phyloP scores from a whole-genome alignment of 805 yeast species.

The Wickerhamomyces rabaulensis region DNA sequence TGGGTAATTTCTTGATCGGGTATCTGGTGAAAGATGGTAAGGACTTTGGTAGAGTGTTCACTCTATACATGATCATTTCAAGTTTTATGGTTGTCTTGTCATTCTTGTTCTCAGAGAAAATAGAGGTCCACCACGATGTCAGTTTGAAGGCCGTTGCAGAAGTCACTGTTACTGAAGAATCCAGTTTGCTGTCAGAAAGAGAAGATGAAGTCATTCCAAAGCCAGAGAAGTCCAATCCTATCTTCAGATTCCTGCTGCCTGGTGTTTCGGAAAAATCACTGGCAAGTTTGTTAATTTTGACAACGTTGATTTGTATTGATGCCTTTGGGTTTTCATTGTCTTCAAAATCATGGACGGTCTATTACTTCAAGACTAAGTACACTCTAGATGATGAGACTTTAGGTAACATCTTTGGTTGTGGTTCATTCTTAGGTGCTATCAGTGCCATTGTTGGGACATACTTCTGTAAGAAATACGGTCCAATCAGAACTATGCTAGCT shows the following conservation, averaged over 20 bases:
- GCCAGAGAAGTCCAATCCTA: background rate
- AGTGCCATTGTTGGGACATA: slow-evolving; percentile 38
- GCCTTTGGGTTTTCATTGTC: slow-evolving; percentile 39
- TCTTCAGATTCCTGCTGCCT: slow-evolving; percentile 11
- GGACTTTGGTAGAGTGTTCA: slow-evolving; percentile 10
- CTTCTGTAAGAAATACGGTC: slow-evolving; percentile 38
- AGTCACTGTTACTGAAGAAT: background rate
- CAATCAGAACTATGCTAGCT: slow-evolving; percentile 38
- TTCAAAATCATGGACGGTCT: slow-evolving; percentile 43
- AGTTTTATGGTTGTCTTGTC: slow-evolving; percentile 1
- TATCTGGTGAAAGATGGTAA: slow-evolving; percentile 14
- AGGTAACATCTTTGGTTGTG: slow-evolving; percentile 36
- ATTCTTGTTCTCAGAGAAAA: slow-evolving; percentile 5
- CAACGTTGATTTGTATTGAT: slow-evolving; percentile 36
- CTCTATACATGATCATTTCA: slow-evolving; percentile 9
- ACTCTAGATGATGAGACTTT: slow-evolving; percentile 29
- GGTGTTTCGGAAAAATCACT: slow-evolving; percentile 15
- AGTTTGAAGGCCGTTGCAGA: background rate
- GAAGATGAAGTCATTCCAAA: background rate
- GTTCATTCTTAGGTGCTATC: slow-evolving; percentile 34
- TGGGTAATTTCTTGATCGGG: slow-evolving; percentile 42
- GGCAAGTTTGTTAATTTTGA: slow-evolving; percentile 28
- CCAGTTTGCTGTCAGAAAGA: background rate
- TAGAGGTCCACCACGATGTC: slow-evolving; percentile 13
- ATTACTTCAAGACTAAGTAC: slow-evolving; percentile 35